Percentiles rank a stretch among this genome's conserved stretches.
Evolutionary conservation across 805 yeast species (phyloP).

Genomic region (Candida maesae): DNA sequence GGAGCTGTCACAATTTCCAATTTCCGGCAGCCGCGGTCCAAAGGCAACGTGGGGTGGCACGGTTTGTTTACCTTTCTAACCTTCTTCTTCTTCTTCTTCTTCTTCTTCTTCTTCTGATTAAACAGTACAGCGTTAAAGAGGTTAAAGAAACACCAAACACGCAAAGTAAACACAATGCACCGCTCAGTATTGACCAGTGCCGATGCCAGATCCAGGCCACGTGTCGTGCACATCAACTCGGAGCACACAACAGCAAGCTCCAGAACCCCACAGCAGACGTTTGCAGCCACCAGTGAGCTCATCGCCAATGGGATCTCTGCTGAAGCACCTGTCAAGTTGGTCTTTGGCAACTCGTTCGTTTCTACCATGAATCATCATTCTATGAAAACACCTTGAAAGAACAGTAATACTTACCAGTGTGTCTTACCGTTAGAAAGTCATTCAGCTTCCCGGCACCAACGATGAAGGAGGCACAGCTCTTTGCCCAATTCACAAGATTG

Average conservation of each 20-base stretch:
- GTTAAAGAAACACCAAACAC: too few relatives aligned
- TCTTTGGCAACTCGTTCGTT: background rate
- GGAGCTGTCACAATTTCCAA: too few relatives aligned
- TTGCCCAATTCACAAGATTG: slow-evolving; percentile 13
- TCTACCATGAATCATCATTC: background rate
- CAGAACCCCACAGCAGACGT: background rate
- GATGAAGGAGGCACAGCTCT: slow-evolving; percentile 5
- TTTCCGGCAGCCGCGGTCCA: background rate
- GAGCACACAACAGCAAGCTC: background rate
- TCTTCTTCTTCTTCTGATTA: too few relatives aligned
- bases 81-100: too few relatives aligned
- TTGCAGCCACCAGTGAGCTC: slow-evolving; percentile 1
- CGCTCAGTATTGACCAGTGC: background rate
- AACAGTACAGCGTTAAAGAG: too few relatives aligned
- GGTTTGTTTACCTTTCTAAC: too few relatives aligned
- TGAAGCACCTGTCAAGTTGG: background rate
- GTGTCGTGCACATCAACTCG: background rate
- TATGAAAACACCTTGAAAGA: too few relatives aligned
- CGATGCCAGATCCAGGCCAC: background rate
- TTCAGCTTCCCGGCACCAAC: slow-evolving; percentile 18
- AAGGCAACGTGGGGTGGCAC: background rate
- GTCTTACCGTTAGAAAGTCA: too few relatives aligned
- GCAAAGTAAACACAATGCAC: too few relatives aligned
- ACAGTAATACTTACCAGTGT: too few relatives aligned
- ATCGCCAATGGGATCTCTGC: slow-evolving; percentile 9